These are phyloP conservation scores for Oenanthe javanica DNA, from an alignment of 140 eudicot genomes.

Conservation along the genomic window DNA sequence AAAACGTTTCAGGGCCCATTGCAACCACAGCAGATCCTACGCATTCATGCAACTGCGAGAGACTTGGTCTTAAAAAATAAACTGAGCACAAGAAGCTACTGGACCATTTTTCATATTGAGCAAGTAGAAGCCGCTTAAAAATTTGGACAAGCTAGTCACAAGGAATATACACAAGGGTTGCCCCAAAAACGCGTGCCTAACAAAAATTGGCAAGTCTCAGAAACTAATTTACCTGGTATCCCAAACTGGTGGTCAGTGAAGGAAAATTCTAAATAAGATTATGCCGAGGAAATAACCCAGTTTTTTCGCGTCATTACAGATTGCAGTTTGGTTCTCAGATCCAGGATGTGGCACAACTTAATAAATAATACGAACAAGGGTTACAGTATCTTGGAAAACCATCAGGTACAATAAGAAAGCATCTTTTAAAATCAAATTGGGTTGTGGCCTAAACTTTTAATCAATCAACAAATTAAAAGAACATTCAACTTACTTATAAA, in stretches of 20 bases:
- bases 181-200: neutral
- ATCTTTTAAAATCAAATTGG: neutral
- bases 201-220: neutral
- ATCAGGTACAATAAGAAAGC: neutral
- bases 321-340: neutral
- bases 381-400: neutral
- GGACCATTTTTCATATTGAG: neutral
- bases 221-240: neutral
- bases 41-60: slow-evolving; percentile 84
- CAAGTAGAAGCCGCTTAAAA: neutral
- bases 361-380: neutral
- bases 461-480: neutral
- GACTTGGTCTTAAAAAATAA: neutral
- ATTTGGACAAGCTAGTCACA: no score
- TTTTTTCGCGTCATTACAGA: neutral
- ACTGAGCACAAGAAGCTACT: neutral
- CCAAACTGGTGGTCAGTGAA: neutral
- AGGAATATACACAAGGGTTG: no score
- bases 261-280: neutral
- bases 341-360: neutral
- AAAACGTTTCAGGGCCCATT: slow-evolving; percentile 75
- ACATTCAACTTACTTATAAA: no score
- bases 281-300: neutral
- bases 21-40: slow-evolving; percentile 73
- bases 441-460: neutral